Evolutionary conservation across 305 asterid species (phyloP).

Genomic region (Fraxinus nigra): DNA sequence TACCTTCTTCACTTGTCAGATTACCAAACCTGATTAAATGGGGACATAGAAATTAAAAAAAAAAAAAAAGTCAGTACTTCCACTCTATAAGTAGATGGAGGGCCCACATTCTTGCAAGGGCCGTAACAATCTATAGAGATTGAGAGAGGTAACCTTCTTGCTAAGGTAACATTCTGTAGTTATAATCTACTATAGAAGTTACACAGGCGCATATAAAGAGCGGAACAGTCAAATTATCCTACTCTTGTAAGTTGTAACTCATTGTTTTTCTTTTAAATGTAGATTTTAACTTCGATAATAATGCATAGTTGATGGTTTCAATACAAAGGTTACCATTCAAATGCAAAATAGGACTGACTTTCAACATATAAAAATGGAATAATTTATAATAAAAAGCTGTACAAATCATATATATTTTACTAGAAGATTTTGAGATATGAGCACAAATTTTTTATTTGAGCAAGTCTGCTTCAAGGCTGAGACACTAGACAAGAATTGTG

Average conservation of each 20-base stretch:
- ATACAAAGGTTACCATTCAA: not conserved
- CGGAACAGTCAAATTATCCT: too few species aligned
- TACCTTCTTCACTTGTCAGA: slow-evolving; percentile 8
- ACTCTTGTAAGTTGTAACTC: too few species aligned
- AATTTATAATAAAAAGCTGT: not conserved
- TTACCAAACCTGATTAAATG: slow-evolving; percentile 24
- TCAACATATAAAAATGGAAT: not conserved
- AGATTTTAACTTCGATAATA: not conserved
- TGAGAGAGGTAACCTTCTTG: not conserved
- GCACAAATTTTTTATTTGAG: not conserved
- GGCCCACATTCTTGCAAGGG: not conserved
- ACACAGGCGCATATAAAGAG: not conserved
- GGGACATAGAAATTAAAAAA: not conserved
- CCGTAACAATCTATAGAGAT: not conserved
- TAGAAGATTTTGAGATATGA: not conserved
- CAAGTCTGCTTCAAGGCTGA: not conserved
- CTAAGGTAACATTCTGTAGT: not conserved
- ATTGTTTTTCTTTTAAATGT: not conserved
- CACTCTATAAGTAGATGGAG: not conserved
- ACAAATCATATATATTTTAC: not conserved
- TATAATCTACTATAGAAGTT: not conserved
- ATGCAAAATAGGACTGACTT: not conserved
- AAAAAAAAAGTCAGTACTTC: not conserved
- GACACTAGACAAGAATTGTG: not conserved
- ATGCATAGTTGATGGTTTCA: not conserved